A percentile compares a stretch with the other conserved stretches of the same genome.
These are phyloP conservation scores for Xanthoconium stramineum DNA, from an alignment of 768 basidiomycete species.

Conservation along the genomic window DNA sequence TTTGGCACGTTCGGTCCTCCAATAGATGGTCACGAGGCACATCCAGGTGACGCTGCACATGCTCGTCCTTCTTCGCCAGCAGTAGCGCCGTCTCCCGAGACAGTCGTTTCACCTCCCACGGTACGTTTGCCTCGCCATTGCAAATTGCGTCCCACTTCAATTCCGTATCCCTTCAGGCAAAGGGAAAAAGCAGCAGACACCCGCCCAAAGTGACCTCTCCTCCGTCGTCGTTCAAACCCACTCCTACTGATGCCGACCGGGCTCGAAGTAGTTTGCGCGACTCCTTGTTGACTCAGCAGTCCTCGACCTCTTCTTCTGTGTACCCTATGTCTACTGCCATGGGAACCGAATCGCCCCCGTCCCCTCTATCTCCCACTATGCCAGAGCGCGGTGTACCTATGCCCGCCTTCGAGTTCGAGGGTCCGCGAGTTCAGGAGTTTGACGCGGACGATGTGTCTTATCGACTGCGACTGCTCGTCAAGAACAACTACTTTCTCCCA, in stretches of 20 bases:
- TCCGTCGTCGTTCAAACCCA: slow-evolving; percentile 32
- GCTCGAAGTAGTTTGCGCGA: slow-evolving; percentile 55
- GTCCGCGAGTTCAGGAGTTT: slow-evolving; percentile 48
- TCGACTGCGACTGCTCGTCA: slow-evolving; percentile 77
- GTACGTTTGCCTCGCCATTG: slow-evolving; percentile 19
- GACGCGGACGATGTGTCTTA: slow-evolving; percentile 81
- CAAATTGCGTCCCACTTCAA: slow-evolving; percentile 18
- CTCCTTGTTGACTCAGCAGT: slow-evolving; percentile 58
- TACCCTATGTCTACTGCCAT: slow-evolving; percentile 74
- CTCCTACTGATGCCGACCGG: slow-evolving; percentile 29
- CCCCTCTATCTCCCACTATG: slow-evolving; percentile 55
- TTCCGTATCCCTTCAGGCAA: slow-evolving; percentile 23
- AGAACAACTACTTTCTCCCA: slow-evolving; percentile 86
- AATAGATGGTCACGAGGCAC: slow-evolving; percentile 13
- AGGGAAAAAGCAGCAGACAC: slow-evolving; percentile 37
- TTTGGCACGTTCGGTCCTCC: slow-evolving; percentile 26
- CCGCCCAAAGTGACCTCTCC: slow-evolving; percentile 35
- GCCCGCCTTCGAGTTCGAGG: slow-evolving; percentile 48
- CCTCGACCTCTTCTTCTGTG: slow-evolving; percentile 69
- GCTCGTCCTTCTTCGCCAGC: slow-evolving; percentile 6
- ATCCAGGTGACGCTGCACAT: not conserved
- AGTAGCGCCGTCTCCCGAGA: slow-evolving; percentile 12
- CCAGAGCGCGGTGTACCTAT: slow-evolving; percentile 41
- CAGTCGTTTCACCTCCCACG: slow-evolving; percentile 9
- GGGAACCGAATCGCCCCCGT: slow-evolving; percentile 60